A percentile compares a stretch with the other conserved stretches of the same genome.
Conservation (phyloP, 2,329 filamentous ascomycete genomes). For the Ceratocystis diversiconidia region DNA sequence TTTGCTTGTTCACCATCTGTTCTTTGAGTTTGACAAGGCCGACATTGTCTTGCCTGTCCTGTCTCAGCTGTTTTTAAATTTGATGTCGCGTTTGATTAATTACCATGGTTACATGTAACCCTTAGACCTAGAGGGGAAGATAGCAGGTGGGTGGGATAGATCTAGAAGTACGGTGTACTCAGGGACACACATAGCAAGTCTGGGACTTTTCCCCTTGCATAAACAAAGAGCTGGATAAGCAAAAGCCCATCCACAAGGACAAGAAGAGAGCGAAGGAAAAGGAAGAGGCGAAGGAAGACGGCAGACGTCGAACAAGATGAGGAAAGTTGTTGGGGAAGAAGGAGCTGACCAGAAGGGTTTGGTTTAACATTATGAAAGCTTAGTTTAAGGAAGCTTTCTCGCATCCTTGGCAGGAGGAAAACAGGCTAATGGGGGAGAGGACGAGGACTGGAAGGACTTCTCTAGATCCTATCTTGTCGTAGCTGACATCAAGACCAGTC, state of each 20-base stretch:
- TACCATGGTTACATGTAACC: background rate
- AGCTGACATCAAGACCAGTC: background rate
- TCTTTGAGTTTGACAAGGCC: background rate
- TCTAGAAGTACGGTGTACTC: background rate
- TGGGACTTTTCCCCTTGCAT: background rate
- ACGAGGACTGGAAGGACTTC: background rate
- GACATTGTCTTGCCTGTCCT: background rate
- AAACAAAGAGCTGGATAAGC: background rate
- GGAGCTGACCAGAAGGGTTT: background rate
- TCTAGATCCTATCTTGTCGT: background rate
- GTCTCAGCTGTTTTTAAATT: background rate
- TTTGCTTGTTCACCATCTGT: background rate
- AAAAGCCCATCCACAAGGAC: background rate
- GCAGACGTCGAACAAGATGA: background rate
- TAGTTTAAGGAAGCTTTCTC: background rate
- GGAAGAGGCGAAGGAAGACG: background rate
- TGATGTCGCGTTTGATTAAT: background rate
- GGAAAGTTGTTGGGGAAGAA: background rate
- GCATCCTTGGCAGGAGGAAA: background rate
- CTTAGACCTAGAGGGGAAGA: background rate
- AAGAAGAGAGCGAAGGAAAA: background rate
- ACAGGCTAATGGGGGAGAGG: background rate
- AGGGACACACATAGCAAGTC: background rate
- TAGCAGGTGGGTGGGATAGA: background rate
- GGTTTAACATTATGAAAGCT: background rate